A percentile compares a stretch with the other conserved stretches of the same genome.
phyloP scores from a whole-genome alignment of 371 early-diverging fungal genomes.

The Syncephalastrum racemosum region DNA sequence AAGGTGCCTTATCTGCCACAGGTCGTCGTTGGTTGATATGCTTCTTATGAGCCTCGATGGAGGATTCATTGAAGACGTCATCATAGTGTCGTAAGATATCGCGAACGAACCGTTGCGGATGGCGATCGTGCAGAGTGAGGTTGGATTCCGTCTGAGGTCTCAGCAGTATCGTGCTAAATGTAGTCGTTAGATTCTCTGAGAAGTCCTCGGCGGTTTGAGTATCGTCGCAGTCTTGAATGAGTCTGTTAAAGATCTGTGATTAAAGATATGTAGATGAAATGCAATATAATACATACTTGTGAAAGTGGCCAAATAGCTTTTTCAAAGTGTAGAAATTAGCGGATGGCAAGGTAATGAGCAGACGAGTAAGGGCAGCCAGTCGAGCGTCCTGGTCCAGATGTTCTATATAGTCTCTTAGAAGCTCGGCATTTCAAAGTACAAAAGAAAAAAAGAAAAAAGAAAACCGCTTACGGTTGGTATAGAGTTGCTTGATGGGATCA shows the following conservation, averaged over 20 bases:
- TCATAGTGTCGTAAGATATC: constrained; percentile 50
- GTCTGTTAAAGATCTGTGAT: neutral
- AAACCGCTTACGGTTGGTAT: constrained; percentile 64
- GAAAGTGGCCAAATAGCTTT: constrained; percentile 47
- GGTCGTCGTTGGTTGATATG: constrained; percentile 27
- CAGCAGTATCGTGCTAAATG: constrained; percentile 57
- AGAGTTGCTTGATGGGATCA: constrained; percentile 68
- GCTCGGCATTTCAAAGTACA: neutral
- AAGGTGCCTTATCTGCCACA: constrained; percentile 13
- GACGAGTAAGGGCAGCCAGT: constrained; percentile 45
- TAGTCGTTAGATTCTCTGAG: constrained; percentile 21
- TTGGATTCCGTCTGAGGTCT: constrained; percentile 56
- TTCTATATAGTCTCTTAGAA: constrained; percentile 8
- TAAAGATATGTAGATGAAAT: neutral
- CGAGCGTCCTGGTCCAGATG: constrained; percentile 42
- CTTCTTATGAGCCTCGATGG: constrained; percentile 27
- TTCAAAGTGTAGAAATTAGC: constrained; percentile 54
- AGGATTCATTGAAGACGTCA: constrained; percentile 28
- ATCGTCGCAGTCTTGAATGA: constrained; percentile 1
- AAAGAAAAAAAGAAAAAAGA: no score
- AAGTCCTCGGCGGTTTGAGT: constrained; percentile 6
- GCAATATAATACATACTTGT: constrained; percentile 23
- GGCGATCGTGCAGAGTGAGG: constrained; percentile 56
- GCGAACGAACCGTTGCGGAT: constrained; percentile 54
- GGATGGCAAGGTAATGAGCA: constrained; percentile 52